A percentile compares a stretch with the other conserved stretches of the same genome.
Conservation (phyloP, 306 rosid genomes). For the Geum urbanum region DNA sequence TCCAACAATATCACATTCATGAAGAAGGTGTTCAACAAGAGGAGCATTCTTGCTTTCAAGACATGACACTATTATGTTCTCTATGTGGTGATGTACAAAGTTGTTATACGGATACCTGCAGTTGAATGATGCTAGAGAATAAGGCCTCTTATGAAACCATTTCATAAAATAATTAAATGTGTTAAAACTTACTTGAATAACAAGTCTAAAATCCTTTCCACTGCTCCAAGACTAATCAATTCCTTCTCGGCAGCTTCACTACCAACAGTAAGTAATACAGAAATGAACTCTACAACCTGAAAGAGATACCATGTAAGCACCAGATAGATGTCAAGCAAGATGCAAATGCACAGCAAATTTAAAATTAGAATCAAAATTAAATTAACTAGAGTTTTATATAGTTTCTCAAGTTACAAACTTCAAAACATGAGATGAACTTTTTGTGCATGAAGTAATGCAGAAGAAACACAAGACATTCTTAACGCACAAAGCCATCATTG, state of each 20-base stretch:
- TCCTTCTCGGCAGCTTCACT: constrained; percentile 87
- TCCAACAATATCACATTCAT: constrained; percentile 72
- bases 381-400: too few relatives aligned
- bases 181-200: constrained; percentile 75
- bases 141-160: constrained; percentile 28
- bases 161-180: constrained; percentile 8
- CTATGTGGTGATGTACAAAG: constrained; percentile 91
- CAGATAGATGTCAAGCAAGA: not conserved
- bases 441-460: not conserved
- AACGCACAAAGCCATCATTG: not conserved
- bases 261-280: constrained; percentile 78
- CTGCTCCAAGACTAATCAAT: constrained; percentile 78
- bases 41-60: constrained; percentile 84
- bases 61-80: constrained; percentile 70
- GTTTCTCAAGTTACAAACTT: not conserved
- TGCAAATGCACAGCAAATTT: too few relatives aligned
- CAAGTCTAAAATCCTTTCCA: constrained; percentile 71
- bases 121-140: constrained; percentile 26
- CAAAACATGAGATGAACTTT: too few relatives aligned
- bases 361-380: too few relatives aligned
- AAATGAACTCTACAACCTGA: constrained; percentile 90
- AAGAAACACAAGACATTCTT: not conserved
- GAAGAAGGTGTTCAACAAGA: constrained; percentile 67
- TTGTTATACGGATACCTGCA: constrained; percentile 93
- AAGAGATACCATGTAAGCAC: constrained; percentile 17